Percentiles rank a stretch among this genome's conserved stretches.
phyloP scores from a whole-genome alignment of 2,329 filamentous ascomycete genomes.

The Fusarium subtropicale region DNA sequence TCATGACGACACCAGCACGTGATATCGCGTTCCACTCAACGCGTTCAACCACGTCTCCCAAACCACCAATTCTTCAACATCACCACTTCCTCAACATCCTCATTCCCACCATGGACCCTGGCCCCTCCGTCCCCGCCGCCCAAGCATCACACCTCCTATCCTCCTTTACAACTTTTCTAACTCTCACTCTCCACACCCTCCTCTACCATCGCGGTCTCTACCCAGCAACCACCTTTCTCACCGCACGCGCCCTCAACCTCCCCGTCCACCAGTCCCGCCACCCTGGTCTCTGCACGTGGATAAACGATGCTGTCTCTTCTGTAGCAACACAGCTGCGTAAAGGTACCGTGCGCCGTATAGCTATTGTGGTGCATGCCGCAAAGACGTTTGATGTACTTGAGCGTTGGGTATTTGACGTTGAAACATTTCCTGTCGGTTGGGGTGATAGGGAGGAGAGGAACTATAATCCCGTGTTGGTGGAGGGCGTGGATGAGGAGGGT shows the following conservation, averaged over 20 bases:
- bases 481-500: constrained; percentile 39
- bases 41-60: constrained; percentile 28
- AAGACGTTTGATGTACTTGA: constrained; percentile 61
- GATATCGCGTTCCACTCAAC: constrained; percentile 45
- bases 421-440: constrained; percentile 58
- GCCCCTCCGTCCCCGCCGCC: constrained; percentile 49
- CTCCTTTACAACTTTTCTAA: constrained; percentile 83
- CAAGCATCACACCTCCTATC: constrained; percentile 65
- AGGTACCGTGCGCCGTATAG: constrained; percentile 60
- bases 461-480: constrained; percentile 43
- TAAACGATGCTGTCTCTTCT: constrained; percentile 81
- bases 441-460: constrained; percentile 39
- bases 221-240: constrained; percentile 80
- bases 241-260: constrained; percentile 83
- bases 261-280: constrained; percentile 88
- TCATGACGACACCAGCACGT: constrained; percentile 35
- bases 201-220: constrained; percentile 86
- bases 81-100: background rate
- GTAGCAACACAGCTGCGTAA: constrained; percentile 76
- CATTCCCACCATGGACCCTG: constrained; percentile 14
- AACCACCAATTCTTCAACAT: constrained; percentile 15
- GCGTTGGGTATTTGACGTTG: constrained; percentile 71
- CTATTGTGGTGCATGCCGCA: constrained; percentile 60
- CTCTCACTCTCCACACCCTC: constrained; percentile 85
- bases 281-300: constrained; percentile 86